Evolutionary conservation across 495 filamentous ascomycete species (phyloP).

Genomic region (Neurospora sp.): DNA sequence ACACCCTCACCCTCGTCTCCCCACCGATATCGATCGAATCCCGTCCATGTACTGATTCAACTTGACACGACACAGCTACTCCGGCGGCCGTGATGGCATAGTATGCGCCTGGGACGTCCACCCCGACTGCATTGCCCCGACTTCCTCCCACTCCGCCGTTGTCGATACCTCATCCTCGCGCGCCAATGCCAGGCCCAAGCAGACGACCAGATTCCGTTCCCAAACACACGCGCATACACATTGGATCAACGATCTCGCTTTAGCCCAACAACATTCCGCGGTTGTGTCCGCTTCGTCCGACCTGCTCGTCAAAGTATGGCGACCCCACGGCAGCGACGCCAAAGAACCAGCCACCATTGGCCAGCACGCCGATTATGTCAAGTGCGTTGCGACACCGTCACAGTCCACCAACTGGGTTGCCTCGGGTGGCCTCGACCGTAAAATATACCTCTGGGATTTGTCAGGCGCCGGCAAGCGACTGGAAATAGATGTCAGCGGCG

Average conservation of each 20-base stretch:
- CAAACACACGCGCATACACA: constrained; percentile 98
- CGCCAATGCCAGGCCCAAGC: constrained; percentile 24
- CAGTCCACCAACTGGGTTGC: constrained; percentile 76
- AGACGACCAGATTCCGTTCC: constrained; percentile 61
- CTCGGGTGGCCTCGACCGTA: constrained; percentile 89
- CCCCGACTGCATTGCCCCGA: constrained; percentile 35
- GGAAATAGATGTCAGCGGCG: constrained; percentile 70
- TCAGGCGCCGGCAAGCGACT: constrained; percentile 75
- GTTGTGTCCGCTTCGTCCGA: constrained; percentile 93
- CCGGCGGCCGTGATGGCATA: constrained; percentile 88
- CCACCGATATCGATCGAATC: background rate
- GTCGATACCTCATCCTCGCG: constrained; percentile 16
- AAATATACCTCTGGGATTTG: constrained; percentile 87
- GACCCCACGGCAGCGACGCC: constrained; percentile 64
- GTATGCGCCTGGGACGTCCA: constrained; percentile 93
- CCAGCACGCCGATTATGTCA: constrained; percentile 92
- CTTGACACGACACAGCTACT: constrained; percentile 55
- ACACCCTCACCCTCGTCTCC: constrained; percentile 8
- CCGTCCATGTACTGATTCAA: background rate
- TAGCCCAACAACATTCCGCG: constrained; percentile 71
- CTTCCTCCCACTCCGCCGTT: constrained; percentile 22
- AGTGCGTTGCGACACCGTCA: constrained; percentile 73
- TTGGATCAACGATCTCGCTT: constrained; percentile 95
- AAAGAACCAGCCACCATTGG: constrained; percentile 72
- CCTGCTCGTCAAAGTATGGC: constrained; percentile 89